Base-by-base conservation (phyloP, 805 yeast species). In the Saturnispora serradocipensis region DNA sequence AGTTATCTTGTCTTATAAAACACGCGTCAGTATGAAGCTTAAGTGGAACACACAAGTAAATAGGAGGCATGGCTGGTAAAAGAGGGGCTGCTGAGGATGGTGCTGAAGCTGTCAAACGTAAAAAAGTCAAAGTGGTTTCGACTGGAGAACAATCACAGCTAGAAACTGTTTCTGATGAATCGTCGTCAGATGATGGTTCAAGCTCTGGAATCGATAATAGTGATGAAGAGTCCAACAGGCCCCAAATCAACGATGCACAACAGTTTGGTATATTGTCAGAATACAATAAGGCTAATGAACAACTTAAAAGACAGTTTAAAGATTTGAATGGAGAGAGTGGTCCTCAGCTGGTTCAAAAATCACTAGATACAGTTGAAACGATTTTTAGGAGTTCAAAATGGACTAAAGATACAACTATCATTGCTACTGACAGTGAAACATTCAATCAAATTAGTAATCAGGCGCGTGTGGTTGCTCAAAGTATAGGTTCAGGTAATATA, bases 391-490 rank as follows among this genome's bases (percentile, higher is more conserved):
- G 67, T 28, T 71, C 77, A 2, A 72, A 70, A 44, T 61, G 66
- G 18, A 50, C 70, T 5, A 61, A 65, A 11, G 60, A 63, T 46
- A 60, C 68, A 2, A 74, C 71, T 54, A 58, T 75, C 9, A 72
- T 76, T 30, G 86, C 87, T 0, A 74, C 77, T 52, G 95, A 86
- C 64, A 74, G 91, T 1, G 79, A 79, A 51, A 80, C 84, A 5
- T 71, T 86, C 57, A 70, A 72, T 30, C 80, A 75, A 53, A 75
- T 84, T 10, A 76, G 86, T 36, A 76, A 76, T 52, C 73, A 83
- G 59, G 82, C 88, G 11, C 80, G 82, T 39, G 67, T 81, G 22
- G 84, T 85, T 44, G 80, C 86, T 2, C 72, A 79, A 47, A 82
- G 80, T 64, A 59, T 84, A 56, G 77, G 77, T 49, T 67, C 84